Evolutionary conservation across 768 basidiomycete species (phyloP).

Genomic region (Macrolepiota dolichaula): DNA sequence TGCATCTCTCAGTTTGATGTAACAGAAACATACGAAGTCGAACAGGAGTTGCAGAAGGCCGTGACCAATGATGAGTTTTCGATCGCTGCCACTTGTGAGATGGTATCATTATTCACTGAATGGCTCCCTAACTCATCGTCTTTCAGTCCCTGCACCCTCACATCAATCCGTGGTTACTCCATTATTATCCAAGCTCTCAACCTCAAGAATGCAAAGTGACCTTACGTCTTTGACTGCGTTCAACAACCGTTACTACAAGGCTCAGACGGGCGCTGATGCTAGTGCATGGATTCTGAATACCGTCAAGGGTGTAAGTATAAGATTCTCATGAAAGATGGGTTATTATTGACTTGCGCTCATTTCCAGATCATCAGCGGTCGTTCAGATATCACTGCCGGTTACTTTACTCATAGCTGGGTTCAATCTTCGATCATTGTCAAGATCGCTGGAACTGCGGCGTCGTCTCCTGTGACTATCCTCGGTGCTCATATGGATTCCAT

Average conservation of each 20-base stretch:
- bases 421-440: slow-evolving; percentile 35
- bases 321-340: not conserved
- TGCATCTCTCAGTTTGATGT: slow-evolving; percentile 32
- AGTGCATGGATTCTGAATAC: slow-evolving; percentile 35
- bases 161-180: slow-evolving; percentile 25
- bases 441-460: slow-evolving; percentile 29
- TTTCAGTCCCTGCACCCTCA: slow-evolving; percentile 28
- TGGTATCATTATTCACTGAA: not conserved
- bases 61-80: slow-evolving; percentile 18
- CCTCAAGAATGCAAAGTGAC: slow-evolving; percentile 30
- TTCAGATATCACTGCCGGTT: slow-evolving; percentile 24
- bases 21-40: slow-evolving; percentile 34
- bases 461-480: slow-evolving; percentile 31
- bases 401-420: slow-evolving; percentile 29
- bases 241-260: slow-evolving; percentile 41
- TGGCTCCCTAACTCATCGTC: not conserved
- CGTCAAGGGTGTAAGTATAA: slow-evolving; percentile 23
- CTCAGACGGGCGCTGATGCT: slow-evolving; percentile 33
- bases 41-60: slow-evolving; percentile 20
- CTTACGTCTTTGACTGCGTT: slow-evolving; percentile 34
- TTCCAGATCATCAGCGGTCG: slow-evolving; percentile 24
- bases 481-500: slow-evolving; percentile 43
- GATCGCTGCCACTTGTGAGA: slow-evolving; percentile 26
- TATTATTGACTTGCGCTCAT: not conserved
- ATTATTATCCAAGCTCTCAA: slow-evolving; percentile 26